Evolutionary conservation across 148 eudicot species (phyloP).

Genomic region (Cornus suecica): DNA sequence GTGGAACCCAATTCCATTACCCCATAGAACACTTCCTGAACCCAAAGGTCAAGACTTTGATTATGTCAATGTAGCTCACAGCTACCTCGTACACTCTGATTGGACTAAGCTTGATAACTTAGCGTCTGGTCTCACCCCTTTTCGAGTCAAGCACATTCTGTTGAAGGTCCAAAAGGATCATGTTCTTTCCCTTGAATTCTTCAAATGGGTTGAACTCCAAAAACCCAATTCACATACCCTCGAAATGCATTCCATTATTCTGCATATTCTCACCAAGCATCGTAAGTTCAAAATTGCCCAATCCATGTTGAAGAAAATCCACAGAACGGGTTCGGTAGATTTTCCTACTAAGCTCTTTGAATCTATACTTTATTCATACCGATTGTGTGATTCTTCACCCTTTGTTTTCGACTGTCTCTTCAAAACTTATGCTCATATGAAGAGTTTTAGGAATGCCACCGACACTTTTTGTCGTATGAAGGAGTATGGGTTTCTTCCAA

Average conservation of each 20-base stretch:
- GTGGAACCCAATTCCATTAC: conserved; percentile 52
- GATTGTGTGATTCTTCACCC: conserved; percentile 69
- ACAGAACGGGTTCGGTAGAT: conserved; percentile 20
- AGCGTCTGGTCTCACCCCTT: conserved; percentile 37
- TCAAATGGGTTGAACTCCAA: conserved; percentile 56
- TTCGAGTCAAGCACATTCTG: conserved; percentile 70
- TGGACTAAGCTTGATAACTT: conserved; percentile 59
- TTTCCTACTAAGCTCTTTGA: conserved; percentile 35
- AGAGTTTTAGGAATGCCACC: conserved; percentile 59
- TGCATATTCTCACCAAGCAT: conserved; percentile 68
- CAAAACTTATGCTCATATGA: conserved; percentile 61
- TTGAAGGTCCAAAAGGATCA: conserved; percentile 61
- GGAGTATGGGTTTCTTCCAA: conserved; percentile 73
- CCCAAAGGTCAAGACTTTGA: conserved; percentile 81
- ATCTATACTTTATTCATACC: conserved; percentile 43
- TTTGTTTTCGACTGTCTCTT: conserved; percentile 69
- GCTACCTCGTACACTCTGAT: conserved; percentile 77
- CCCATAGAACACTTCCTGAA: conserved; percentile 62
- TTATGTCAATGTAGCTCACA: conserved; percentile 68
- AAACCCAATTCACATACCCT: conserved; percentile 52
- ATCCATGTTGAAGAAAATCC: conserved; percentile 40
- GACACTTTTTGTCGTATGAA: conserved; percentile 49
- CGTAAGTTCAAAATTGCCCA: conserved; percentile 65
- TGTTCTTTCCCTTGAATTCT: conserved; percentile 72
- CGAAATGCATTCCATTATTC: conserved; percentile 54